These are phyloP conservation scores for Actinomortierella wolfii DNA, from an alignment of 371 early-diverging fungal genomes.

Conservation along the genomic window DNA sequence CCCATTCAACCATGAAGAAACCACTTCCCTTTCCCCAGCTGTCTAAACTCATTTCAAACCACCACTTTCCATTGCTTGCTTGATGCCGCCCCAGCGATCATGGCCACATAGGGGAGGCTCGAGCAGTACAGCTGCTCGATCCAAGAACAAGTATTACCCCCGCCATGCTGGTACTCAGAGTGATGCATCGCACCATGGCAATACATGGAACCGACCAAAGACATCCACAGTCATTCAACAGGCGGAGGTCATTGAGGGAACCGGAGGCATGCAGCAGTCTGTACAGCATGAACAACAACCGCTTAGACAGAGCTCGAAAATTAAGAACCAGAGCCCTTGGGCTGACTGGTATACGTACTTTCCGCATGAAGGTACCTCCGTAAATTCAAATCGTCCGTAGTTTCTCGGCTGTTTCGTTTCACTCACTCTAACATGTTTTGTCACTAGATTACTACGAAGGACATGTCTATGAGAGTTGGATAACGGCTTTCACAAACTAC, in stretches of 20 bases:
- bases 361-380: constrained; percentile 25
- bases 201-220: constrained; percentile 29
- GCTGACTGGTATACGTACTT: constrained; percentile 36
- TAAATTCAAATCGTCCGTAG: too few species aligned
- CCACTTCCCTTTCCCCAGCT: too few species aligned
- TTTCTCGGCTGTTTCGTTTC: background rate
- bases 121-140: background rate
- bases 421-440: background rate
- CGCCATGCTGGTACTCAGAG: constrained; percentile 26
- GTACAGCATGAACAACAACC: background rate
- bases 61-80: too few species aligned
- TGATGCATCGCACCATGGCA: constrained; percentile 8
- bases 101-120: too few species aligned
- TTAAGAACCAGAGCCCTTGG: constrained; percentile 19
- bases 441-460: background rate
- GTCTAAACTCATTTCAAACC: too few species aligned
- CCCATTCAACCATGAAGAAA: too few species aligned
- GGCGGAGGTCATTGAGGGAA: background rate
- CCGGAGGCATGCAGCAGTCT: constrained; percentile 1
- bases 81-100: too few species aligned
- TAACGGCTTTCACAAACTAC: background rate
- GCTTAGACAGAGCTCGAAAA: constrained; percentile 3
- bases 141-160: constrained; percentile 33
- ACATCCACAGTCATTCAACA: constrained; percentile 13
- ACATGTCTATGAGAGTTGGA: background rate